Evolutionary conservation across 768 basidiomycete genomes (phyloP), one percentile per base, ranked within the genome.

Genomic region (Asterophora parasitica): DNA sequence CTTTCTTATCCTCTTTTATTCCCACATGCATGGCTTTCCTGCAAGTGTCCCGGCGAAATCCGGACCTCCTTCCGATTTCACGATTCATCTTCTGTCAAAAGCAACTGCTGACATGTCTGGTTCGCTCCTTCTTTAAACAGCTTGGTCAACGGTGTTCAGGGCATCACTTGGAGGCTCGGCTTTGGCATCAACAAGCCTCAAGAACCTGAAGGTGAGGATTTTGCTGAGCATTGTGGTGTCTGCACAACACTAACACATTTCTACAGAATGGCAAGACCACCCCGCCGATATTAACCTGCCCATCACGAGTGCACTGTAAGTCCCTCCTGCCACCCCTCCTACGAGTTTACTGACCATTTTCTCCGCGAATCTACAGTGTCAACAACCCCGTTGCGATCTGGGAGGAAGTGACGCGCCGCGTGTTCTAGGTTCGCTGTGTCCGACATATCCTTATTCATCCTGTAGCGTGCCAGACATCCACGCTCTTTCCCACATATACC

Each of bases 161-260:
- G 80, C 20, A 75, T 82, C 36, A 82, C 82, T 26, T 83, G 79
- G 79, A 65, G 82, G 48, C 68, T 82, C n/a, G 81, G 72, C 3
- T 81, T 79, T 58, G 81, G 81, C 3, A 65, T 82, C 31, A 63
- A 76, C 39, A 63, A 79, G 53, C 67, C 76, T 4, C 56, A 61
- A 12, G 63, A 75, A 60, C 81, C 81, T 3, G 82, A 82, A 72
- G 79, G 80, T 79, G 51, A 34, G 66, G 49, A 32, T 3, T 6
- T 23, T 23, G 23, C 23, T 23, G 23, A 23, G 23, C 23, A 23
- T 3, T 23, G 3, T 6, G 23, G 23, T 23, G 23, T 6, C 23
- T 23, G 6, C 23, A n/a, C 39, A 40, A 33, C 17, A 36, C 17
- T 51, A 46, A 51, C 13, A 8, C 16, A 40, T 42, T 46, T 42